Base-by-base conservation (phyloP, 768 basidiomycete genomes). In the Russula sp. region DNA sequence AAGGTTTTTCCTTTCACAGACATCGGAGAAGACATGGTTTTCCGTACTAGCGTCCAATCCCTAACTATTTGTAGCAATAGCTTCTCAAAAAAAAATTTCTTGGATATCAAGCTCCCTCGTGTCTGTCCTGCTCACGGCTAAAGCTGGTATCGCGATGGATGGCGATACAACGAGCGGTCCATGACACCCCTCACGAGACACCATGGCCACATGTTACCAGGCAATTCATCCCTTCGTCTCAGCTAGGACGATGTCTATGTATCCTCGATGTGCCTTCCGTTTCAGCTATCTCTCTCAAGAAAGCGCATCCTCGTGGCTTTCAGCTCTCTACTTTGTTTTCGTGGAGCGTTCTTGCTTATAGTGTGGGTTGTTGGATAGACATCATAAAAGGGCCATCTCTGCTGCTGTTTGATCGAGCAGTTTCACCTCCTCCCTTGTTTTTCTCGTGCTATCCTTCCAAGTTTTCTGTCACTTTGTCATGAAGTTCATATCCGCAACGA, bases 341-440 rank as follows among this genome's bases (percentile, higher is more conserved):
- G 18, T 26, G 11, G 9, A 24, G 9, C 18, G 14, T 7, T 42
- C 44, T 54, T 48, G 54, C 46, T 40, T 5, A 18, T 18, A 0
- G 1, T 4, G 13, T 13, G 13, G 14, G 36, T 18, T 60, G n/a
- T 2, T 40, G 13, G 30, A 3, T 24, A 38, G 13, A 18, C 53
- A 32, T 22, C 53, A 56, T 56, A 65, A 61, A 56, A 56, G 59
- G 28, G 52, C 34, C 24, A 20, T 48, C 34, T 48, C 51, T 22
- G 38, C 38, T 40, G 38, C 16, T 18, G 38, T 16, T 40, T 18
- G 38, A 16, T 40, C 16, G 38, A 40, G 16, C 38, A 40, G 38
- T 16, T 18, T 6, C 38, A 5, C 38, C 14, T 40, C 14, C 38
- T 40, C 38, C 16, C 38, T 18, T 18, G 38, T 40, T 18, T 18